Base-by-base conservation (phyloP, 2,329 filamentous ascomycete genomes). In the Aspergillus sergii region DNA sequence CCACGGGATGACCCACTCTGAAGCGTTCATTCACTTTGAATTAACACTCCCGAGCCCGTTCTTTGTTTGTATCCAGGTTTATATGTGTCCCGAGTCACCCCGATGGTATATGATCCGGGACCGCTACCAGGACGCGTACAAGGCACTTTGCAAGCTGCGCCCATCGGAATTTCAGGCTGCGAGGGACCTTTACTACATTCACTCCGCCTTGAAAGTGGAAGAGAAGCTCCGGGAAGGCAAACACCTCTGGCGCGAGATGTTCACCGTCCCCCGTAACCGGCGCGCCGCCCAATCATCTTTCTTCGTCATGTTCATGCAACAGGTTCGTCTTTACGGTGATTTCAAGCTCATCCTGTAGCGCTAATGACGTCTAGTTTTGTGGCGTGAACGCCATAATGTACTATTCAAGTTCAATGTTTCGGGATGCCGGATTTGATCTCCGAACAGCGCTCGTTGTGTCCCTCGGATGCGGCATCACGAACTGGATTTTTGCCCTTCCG, bases 281-380 rank as follows among this genome's bases (percentile, higher is more conserved):
- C 85, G 87, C 59, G 87, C 86, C 2, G 82, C 87, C 77, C 68
- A 87, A 19, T 87, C 86, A 1, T 87, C 85, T 0, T 81, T 88
- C 69, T 83, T 89, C 48, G 86, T 89, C 63, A 90, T 90, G 87
- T 89, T 89, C 65, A 85, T 88, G 83, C 88, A 90, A 69, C 87
- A 89, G 73, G 83, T 82, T 65, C 64, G 64, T 63, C 21, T 11
- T 21, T 9, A 3, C 1, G 7, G 8, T 16, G n/a, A 3, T 23
- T 21, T 32, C 11, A 9, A 26, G 36, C 53, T n/a, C 54, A 53
- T 23, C 60, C 16, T n/a, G 23, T 39, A 10, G 21, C 39, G 46
- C 58, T 53, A 57, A 54, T 14, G n/a, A 51, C 12, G 12, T 32
- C 14, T n/a, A 79, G 77, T 80, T 82, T 68, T 84, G 83, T 64